Base-by-base conservation (phyloP, 78 protist genomes). In the Polysphondylium violaceum region DNA sequence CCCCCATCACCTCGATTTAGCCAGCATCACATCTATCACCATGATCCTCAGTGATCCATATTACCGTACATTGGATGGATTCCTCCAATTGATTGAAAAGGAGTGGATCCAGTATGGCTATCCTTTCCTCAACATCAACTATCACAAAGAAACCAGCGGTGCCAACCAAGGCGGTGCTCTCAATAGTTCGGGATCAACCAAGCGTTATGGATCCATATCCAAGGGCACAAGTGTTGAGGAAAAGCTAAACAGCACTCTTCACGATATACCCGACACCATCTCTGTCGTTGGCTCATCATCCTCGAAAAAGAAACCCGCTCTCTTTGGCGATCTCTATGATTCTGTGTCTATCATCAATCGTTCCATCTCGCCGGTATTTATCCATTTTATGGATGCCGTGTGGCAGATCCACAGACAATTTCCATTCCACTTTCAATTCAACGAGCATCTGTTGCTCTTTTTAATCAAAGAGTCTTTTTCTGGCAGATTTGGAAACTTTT, bases 71-170 rank as follows among this genome's bases (percentile, higher is more conserved):
- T 1, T 95, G 19, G 65, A 75, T 11, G 98, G 99, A 27, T 97
- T 97, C 74, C 58, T 55, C 14, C 91, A 79, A 12, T 67, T 98
- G 31, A 76, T 98, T 31, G 97, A 97, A 92, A 93, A 97, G 74
- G 99, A 97, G 59, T 98, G 99, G 99, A 86, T 95, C 5, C 76
- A 96, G 21, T 92, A 74, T 64, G 99, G 98, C 14, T 83, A 31
- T 44, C 77, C 68, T 6, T 83, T 83, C 31, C 29, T 29, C 14
- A 74, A 74, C 56, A 38, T 56, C 2, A 65, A 65, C 40, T 25
- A 65, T 36, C 44, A 65, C n/a, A 65, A 65, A 65, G 73, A 65
- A 65, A 21, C 33, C 16, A 36, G 7, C 1, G 17, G 29, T 33
- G 16, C 9, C 16, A 63, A 35, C 21, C 9, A 2, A 17, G 31